phyloP scores from a whole-genome alignment of 805 yeast genomes.

The Zygotorulaspora danielsina region DNA sequence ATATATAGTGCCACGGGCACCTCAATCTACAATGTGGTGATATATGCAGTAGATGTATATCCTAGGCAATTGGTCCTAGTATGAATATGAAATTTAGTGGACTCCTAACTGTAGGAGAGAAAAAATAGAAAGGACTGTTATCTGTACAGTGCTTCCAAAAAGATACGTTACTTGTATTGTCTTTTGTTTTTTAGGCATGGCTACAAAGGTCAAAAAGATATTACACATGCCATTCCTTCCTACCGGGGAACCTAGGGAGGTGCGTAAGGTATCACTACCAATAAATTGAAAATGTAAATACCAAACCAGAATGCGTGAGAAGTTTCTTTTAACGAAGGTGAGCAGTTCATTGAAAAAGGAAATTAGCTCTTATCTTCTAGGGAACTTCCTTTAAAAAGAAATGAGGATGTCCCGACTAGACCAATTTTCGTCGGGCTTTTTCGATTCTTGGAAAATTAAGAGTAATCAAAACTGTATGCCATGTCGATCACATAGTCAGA shows the following conservation, averaged over 20 bases:
- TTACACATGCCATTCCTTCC: background rate
- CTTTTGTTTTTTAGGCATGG: background rate
- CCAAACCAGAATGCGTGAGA: background rate
- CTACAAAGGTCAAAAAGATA: background rate
- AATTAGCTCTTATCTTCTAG: background rate
- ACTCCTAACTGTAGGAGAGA: background rate
- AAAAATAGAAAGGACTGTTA: background rate
- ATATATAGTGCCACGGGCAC: too few species aligned
- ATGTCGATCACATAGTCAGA: too few species aligned
- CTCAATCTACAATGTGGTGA: too few species aligned
- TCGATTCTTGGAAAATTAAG: background rate
- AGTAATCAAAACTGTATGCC: background rate
- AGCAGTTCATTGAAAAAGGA: background rate
- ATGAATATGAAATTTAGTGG: conserved; percentile 2
- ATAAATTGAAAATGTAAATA: background rate
- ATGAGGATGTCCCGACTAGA: background rate
- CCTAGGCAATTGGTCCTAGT: too few species aligned
- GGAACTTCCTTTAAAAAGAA: background rate
- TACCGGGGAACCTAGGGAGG: background rate
- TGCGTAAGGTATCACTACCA: background rate
- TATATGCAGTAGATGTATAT: too few species aligned
- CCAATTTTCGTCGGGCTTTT: background rate
- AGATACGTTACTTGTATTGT: background rate
- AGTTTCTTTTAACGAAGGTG: background rate
- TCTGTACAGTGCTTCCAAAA: background rate